Evolutionary conservation across 2,329 filamentous ascomycete genomes (phyloP).

Genomic region (Pseudocercospora eumusae): DNA sequence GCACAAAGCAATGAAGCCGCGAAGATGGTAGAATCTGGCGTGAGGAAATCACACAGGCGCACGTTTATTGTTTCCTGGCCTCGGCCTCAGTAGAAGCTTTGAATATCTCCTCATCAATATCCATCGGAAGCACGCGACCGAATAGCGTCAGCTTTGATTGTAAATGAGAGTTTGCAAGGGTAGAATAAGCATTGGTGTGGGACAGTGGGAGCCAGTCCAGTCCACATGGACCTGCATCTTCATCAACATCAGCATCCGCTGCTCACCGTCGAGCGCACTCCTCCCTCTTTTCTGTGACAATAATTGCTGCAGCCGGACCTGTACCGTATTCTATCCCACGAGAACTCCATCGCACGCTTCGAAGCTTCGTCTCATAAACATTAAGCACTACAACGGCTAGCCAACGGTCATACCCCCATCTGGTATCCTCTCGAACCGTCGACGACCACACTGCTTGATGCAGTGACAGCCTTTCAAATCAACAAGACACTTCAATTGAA

Average conservation of each 20-base stretch:
- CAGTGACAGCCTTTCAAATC: background rate
- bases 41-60: background rate
- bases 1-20: no score
- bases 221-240: conserved; percentile 18
- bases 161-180: conserved; percentile 22
- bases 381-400: conserved; percentile 5
- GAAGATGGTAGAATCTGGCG: background rate
- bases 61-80: background rate
- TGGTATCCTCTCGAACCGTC: background rate
- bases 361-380: conserved; percentile 1
- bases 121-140: conserved; percentile 7
- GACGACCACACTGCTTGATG: background rate
- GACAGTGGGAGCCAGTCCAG: conserved; percentile 20
- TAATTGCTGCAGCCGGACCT: background rate
- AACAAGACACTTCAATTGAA: background rate
- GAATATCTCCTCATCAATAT: background rate
- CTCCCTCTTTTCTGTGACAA: conserved; percentile 1
- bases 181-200: conserved; percentile 18
- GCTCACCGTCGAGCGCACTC: conserved; percentile 9
- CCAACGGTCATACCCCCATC: conserved; percentile 5
- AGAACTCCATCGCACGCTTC: background rate
- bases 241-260: conserved; percentile 7
- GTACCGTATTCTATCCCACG: no score
- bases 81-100: no score
- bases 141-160: conserved; percentile 11